Conservation (phyloP, 768 basidiomycete genomes). For the Lyophyllum decastes region DNA sequence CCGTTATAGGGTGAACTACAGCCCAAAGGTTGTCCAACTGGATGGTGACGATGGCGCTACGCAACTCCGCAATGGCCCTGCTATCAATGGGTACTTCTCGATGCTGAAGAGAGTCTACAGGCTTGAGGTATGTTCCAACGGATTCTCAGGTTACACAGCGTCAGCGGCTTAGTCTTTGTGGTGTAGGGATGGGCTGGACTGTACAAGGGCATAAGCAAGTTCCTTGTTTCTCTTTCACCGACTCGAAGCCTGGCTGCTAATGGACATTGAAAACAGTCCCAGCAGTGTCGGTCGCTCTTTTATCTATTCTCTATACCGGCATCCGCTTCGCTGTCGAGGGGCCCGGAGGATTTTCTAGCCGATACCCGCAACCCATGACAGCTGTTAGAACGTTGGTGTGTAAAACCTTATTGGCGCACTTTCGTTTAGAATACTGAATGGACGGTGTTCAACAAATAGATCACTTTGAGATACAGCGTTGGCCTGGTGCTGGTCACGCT, state of each 20-base stretch:
- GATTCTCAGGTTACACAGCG: neutral
- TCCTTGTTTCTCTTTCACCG: too few species aligned
- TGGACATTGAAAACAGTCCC: neutral
- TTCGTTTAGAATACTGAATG: neutral
- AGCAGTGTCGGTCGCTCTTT: neutral
- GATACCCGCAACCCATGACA: neutral
- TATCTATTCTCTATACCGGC: neutral
- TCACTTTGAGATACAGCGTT: neutral
- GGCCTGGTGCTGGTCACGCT: slow-evolving; percentile 1
- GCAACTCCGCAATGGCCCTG: slow-evolving; percentile 69
- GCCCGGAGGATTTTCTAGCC: neutral
- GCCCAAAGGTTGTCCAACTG: slow-evolving; percentile 76
- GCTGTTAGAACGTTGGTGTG: neutral
- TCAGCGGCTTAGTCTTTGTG: neutral
- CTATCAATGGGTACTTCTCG: slow-evolving; percentile 66
- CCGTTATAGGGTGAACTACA: slow-evolving; percentile 79
- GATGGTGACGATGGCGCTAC: slow-evolving; percentile 57
- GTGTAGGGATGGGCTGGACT: slow-evolving; percentile 63
- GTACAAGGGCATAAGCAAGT: slow-evolving; percentile 72
- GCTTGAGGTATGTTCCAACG: slow-evolving; percentile 57
- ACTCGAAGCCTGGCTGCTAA: too few species aligned
- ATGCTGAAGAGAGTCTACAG: slow-evolving; percentile 71
- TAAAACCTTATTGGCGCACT: neutral
- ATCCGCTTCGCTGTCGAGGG: neutral
- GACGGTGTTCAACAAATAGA: neutral